A percentile compares a stretch with the other conserved stretches of the same genome.
Evolutionary conservation across 2,329 filamentous ascomycete genomes (phyloP).

Genomic region (Colletotrichum sp.): DNA sequence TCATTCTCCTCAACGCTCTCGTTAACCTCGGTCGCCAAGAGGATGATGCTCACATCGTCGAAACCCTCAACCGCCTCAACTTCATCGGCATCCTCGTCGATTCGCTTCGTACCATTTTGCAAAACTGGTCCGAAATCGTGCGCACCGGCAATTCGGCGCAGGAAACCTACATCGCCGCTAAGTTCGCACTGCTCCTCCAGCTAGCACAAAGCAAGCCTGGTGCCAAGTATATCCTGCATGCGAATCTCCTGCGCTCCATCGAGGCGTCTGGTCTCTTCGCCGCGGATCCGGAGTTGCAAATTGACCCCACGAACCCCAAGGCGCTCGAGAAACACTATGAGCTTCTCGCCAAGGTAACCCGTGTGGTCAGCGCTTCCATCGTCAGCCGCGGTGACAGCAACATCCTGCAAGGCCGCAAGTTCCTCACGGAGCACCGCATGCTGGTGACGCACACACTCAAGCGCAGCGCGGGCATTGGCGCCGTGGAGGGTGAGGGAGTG

Average conservation of each 20-base stretch:
- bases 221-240: slow-evolving; percentile 85
- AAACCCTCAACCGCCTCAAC: slow-evolving; percentile 82
- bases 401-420: slow-evolving; percentile 76
- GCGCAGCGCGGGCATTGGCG: slow-evolving; percentile 79
- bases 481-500: slow-evolving; percentile 39
- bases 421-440: slow-evolving; percentile 81
- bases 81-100: slow-evolving; percentile 91
- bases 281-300: slow-evolving; percentile 90
- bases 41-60: slow-evolving; percentile 75
- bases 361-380: slow-evolving; percentile 82
- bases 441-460: slow-evolving; percentile 91
- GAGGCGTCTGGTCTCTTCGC: slow-evolving; percentile 85
- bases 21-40: slow-evolving; percentile 76
- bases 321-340: slow-evolving; percentile 84
- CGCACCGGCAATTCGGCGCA: slow-evolving; percentile 44
- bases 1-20: slow-evolving; percentile 82
- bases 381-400: slow-evolving; percentile 84
- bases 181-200: slow-evolving; percentile 81
- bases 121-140: slow-evolving; percentile 69
- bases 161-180: slow-evolving; percentile 66
- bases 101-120: slow-evolving; percentile 77
- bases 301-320: slow-evolving; percentile 71
- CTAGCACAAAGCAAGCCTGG: slow-evolving; percentile 85
- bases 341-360: slow-evolving; percentile 78
- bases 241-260: slow-evolving; percentile 82